Evolutionary conservation across 2,329 filamentous ascomycete species (phyloP).

Genomic region (Aspergillus sp.): DNA sequence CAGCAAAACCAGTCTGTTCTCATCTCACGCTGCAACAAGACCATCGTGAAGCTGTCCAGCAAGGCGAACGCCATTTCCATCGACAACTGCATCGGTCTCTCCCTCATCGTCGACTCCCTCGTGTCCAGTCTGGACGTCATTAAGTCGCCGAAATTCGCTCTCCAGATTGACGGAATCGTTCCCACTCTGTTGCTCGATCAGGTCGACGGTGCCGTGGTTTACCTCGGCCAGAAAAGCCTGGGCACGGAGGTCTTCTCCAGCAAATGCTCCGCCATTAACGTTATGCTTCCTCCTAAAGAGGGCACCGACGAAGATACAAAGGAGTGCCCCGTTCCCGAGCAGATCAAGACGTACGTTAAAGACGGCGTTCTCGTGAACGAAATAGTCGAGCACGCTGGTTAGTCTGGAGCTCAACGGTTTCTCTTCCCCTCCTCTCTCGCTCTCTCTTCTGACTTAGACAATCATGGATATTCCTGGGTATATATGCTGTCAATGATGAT

Average conservation of each 20-base stretch:
- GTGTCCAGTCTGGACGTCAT: conserved; percentile 92
- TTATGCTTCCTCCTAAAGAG: conserved; percentile 72
- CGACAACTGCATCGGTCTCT: conserved; percentile 83
- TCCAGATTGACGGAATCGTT: conserved; percentile 84
- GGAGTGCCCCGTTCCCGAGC: conserved; percentile 84
- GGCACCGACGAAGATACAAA: conserved; percentile 74
- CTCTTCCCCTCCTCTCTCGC: background rate
- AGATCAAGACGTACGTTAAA: conserved; percentile 79
- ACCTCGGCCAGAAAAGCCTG: conserved; percentile 77
- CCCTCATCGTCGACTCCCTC: conserved; percentile 82
- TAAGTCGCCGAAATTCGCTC: conserved; percentile 88
- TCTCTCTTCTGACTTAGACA: background rate
- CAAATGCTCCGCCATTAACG: conserved; percentile 83
- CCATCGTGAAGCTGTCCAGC: conserved; percentile 82
- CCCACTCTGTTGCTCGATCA: conserved; percentile 91
- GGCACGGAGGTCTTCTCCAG: conserved; percentile 82
- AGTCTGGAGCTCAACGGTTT: conserved; percentile 17
- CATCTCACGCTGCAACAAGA: conserved; percentile 88
- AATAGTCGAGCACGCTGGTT: conserved; percentile 93
- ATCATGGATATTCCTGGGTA: background rate
- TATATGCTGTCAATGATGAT: background rate
- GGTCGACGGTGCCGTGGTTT: conserved; percentile 85
- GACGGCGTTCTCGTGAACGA: conserved; percentile 80
- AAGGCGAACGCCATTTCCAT: conserved; percentile 97
- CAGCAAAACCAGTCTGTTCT: conserved; percentile 84